Base-by-base conservation (phyloP, 2,329 filamentous ascomycete genomes). In the Aspergillus sp. region DNA sequence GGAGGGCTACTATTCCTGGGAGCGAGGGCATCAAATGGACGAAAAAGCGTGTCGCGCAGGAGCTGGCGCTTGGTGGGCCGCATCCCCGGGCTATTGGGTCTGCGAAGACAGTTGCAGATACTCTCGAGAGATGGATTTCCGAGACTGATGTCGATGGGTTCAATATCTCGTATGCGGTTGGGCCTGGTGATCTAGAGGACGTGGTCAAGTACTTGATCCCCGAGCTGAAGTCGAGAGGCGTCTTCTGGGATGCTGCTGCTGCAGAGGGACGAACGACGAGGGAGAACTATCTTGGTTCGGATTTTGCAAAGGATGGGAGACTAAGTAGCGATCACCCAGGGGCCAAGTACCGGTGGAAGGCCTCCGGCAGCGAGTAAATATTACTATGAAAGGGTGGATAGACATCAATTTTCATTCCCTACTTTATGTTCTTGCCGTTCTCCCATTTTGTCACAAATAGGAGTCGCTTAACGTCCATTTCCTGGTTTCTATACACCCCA, bases 1-100 rank as follows among this genome's bases (percentile, higher is more conserved):
- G 76, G 76, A 72, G 75, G 0, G 70, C 68, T 8, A 77, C 75
- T 0, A 73, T 77, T 0, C 75, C 75, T 0, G 74, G 73, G 4
- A 72, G 70, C 0, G 65, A 75, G 24, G 72, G 69, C 1, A 57
- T 70, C 39, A 75, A 74, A 57, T 72, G 69, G 70, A 68, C 64
- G 1, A 69, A 69, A 54, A 61, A 59, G n/a, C 58, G 61, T 1
- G 67, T 72, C 20, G 57, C 64, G 4, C 59, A 72, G 45, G 62
- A 66, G 15, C 53, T 65, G 59, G 69, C 65, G 4, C 34, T 60
- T 22, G 58, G 58, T 0, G 58, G 54, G 6, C 30, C 45, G 1
- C 49, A 54, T 37, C 49, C 49, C 8, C 44, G 54, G 19, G 54
- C 51, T 3, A 51, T 60, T 20, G 58, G 58, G 3, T 51, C 49